Conservation (phyloP, 1,139 yeast genomes). For the Candida glucosophila region DNA sequence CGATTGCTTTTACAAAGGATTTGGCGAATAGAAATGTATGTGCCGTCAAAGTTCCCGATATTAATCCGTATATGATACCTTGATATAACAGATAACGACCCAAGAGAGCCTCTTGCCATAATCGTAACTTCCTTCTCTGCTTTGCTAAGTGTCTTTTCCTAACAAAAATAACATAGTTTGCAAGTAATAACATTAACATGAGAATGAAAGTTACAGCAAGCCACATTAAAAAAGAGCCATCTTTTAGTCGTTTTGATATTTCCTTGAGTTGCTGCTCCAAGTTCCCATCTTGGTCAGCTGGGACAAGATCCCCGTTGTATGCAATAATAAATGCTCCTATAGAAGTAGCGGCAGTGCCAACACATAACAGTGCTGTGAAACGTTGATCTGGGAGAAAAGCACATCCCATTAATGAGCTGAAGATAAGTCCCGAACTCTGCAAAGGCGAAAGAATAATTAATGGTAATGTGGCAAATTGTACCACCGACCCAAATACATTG, state of each 20-base stretch:
- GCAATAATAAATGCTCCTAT: conserved; percentile 80
- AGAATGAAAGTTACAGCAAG: too few species aligned
- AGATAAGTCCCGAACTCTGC: conserved; percentile 81
- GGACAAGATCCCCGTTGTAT: conserved; percentile 43
- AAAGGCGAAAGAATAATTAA: conserved; percentile 72
- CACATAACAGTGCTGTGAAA: conserved; percentile 48
- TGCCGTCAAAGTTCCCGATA: conserved; percentile 77
- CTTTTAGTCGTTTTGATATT: conserved; percentile 17
- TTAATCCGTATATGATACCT: conserved; percentile 59
- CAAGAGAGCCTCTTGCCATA: too few species aligned
- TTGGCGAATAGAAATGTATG: conserved; percentile 82
- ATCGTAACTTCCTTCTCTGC: too few species aligned
- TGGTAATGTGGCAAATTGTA: conserved; percentile 81
- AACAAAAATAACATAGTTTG: too few species aligned
- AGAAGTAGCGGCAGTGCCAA: conserved; percentile 64
- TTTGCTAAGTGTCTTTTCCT: too few species aligned
- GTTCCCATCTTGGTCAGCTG: conserved; percentile 15
- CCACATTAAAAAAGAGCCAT: too few species aligned
- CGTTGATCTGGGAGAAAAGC: conserved; percentile 58
- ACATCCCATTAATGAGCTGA: conserved; percentile 69
- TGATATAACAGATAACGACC: too few species aligned
- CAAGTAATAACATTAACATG: too few species aligned
- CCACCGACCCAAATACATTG: conserved; percentile 72
- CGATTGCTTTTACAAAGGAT: conserved; percentile 71
- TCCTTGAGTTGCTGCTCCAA: conserved; percentile 18